A percentile compares a stretch with the other conserved stretches of the same genome.
Conservation (phyloP, 2,329 filamentous ascomycete genomes). For the Fusarium concolor region DNA sequence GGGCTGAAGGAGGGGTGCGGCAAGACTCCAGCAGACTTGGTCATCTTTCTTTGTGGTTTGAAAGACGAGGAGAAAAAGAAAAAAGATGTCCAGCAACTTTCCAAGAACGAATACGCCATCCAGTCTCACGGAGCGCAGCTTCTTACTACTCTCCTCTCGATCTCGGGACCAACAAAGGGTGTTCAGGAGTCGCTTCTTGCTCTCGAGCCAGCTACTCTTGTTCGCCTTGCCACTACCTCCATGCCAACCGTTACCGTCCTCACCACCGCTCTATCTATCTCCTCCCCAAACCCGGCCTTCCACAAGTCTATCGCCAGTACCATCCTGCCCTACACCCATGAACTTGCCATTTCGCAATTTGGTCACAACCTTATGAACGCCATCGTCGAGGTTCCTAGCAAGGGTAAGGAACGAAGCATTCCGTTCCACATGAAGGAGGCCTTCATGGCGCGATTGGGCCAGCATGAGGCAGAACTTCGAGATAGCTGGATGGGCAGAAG, state of each 20-base stretch:
- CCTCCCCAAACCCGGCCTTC: slow-evolving; percentile 63
- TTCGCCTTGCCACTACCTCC: slow-evolving; percentile 72
- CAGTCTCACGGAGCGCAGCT: slow-evolving; percentile 82
- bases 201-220: slow-evolving; percentile 65
- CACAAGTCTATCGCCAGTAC: slow-evolving; percentile 66
- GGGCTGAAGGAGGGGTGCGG: slow-evolving; percentile 62
- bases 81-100: slow-evolving; percentile 53
- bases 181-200: slow-evolving; percentile 78
- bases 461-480: slow-evolving; percentile 62
- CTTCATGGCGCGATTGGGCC: slow-evolving; percentile 62
- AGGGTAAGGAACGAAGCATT: slow-evolving; percentile 60
- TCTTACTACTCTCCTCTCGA: slow-evolving; percentile 80
- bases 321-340: slow-evolving; percentile 58
- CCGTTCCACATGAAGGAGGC: slow-evolving; percentile 70
- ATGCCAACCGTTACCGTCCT: slow-evolving; percentile 63
- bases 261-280: slow-evolving; percentile 61
- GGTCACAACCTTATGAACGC: slow-evolving; percentile 65
- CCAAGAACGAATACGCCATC: slow-evolving; percentile 68
- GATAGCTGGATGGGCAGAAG: slow-evolving; percentile 66
- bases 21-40: slow-evolving; percentile 58
- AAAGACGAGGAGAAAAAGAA: slow-evolving; percentile 53
- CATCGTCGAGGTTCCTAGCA: slow-evolving; percentile 63
- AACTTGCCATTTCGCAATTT: slow-evolving; percentile 62
- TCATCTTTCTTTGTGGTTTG: slow-evolving; percentile 63
- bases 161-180: slow-evolving; percentile 76